Evolutionary conservation across 768 basidiomycete genomes (phyloP).

Genomic region (Coprinopsis sp.): DNA sequence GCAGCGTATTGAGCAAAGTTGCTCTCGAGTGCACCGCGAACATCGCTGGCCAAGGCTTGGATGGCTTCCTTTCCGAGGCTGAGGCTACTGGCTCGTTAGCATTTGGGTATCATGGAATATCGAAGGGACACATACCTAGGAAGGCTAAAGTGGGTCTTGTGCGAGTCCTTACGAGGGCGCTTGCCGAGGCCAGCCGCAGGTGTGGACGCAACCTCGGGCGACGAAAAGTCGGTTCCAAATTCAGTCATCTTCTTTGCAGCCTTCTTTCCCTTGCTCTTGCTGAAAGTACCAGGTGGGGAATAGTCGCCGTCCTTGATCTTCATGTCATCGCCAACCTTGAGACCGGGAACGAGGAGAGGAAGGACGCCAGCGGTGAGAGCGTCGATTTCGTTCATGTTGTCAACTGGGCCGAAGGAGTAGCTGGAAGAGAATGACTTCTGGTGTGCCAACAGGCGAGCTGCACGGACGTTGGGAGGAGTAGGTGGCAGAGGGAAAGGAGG

Average conservation of each 20-base stretch:
- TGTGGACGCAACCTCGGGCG: constrained; percentile 57
- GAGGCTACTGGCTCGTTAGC: constrained; percentile 38
- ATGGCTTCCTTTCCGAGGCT: constrained; percentile 57
- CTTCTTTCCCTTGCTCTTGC: constrained; percentile 36
- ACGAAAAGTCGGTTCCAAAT: constrained; percentile 49
- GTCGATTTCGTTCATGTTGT: constrained; percentile 63
- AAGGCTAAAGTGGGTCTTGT: constrained; percentile 63
- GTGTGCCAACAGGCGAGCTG: constrained; percentile 51
- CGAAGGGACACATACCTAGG: constrained; percentile 45
- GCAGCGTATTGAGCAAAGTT: constrained; percentile 36
- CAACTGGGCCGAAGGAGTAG: constrained; percentile 55
- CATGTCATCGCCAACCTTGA: constrained; percentile 54
- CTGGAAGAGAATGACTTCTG: constrained; percentile 63
- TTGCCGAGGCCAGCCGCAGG: constrained; percentile 38
- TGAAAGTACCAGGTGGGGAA: constrained; percentile 36
- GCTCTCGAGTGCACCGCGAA: constrained; percentile 44
- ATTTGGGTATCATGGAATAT: constrained; percentile 1
- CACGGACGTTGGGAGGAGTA: constrained; percentile 64
- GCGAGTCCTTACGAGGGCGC: constrained; percentile 42
- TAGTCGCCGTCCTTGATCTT: constrained; percentile 45
- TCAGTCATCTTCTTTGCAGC: constrained; percentile 32
- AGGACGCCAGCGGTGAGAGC: constrained; percentile 65
- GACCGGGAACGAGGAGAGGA: constrained; percentile 62
- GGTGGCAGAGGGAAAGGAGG: constrained; percentile 69
- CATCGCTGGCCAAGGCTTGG: constrained; percentile 53